These are phyloP conservation scores for Venturia oleaginea DNA, from an alignment of 2,329 filamentous ascomycete genomes.

Conservation along the genomic window DNA sequence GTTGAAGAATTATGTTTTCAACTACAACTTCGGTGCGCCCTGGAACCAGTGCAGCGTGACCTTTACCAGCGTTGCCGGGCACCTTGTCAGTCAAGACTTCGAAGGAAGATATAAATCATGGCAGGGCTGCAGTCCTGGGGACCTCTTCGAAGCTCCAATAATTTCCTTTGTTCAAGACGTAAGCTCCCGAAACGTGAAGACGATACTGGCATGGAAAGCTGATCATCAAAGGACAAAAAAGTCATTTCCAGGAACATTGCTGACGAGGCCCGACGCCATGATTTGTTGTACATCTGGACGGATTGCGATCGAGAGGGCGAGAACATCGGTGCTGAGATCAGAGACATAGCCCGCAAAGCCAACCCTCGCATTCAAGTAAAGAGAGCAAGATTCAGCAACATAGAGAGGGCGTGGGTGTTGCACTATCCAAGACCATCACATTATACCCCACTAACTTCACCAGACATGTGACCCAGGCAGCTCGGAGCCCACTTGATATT, in stretches of 20 bases:
- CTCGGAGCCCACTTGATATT: slow-evolving; percentile 63
- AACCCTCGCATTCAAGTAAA: slow-evolving; percentile 71
- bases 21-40: slow-evolving; percentile 71
- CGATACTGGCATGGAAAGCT: not conserved
- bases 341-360: slow-evolving; percentile 64
- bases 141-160: slow-evolving; percentile 75
- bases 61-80: slow-evolving; percentile 89
- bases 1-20: slow-evolving; percentile 91
- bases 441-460: not conserved
- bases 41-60: slow-evolving; percentile 80
- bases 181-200: slow-evolving; percentile 15
- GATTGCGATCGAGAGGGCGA: slow-evolving; percentile 98
- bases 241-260: slow-evolving; percentile 78
- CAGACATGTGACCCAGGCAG: slow-evolving; percentile 80
- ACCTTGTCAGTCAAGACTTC: slow-evolving; percentile 77
- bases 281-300: slow-evolving; percentile 88
- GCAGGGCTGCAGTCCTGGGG: slow-evolving; percentile 67
- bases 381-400: slow-evolving; percentile 88
- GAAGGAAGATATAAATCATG: slow-evolving; percentile 65
- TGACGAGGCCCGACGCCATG: slow-evolving; percentile 62
- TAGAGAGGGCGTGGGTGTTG: slow-evolving; percentile 67
- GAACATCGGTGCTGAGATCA: slow-evolving; percentile 88
- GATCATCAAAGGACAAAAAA: slow-evolving; percentile 43
- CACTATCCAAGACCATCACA: not conserved
- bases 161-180: slow-evolving; percentile 59